Percentiles rank a stretch among this genome's conserved stretches.
These are phyloP conservation scores for Musa balbisiana DNA, from an alignment of 202 grass and related monocot genomes.

Conservation along the genomic window DNA sequence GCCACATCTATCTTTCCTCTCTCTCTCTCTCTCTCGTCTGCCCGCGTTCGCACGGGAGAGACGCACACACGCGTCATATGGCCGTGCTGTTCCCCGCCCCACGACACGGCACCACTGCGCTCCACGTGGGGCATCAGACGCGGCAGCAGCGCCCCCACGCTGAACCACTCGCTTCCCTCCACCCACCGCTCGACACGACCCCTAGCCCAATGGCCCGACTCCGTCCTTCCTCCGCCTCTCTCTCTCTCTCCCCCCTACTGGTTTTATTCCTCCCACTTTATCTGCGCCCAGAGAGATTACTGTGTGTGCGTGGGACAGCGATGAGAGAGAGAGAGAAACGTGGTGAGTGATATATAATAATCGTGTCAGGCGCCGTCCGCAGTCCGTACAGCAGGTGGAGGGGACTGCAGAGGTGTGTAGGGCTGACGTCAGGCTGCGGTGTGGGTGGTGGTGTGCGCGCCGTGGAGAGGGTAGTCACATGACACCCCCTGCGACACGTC, in stretches of 20 bases:
- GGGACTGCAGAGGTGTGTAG: background rate
- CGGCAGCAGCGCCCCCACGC: background rate
- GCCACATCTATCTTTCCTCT: background rate
- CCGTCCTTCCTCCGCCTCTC: background rate
- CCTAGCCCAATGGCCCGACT: background rate
- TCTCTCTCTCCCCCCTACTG: background rate
- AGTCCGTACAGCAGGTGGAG: conserved; percentile 19
- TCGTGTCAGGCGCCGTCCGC: conserved; percentile 18
- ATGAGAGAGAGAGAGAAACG: background rate
- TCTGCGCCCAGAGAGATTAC: background rate
- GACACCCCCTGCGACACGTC: conserved; percentile 27
- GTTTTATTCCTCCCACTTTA: background rate
- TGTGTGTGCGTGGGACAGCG: background rate
- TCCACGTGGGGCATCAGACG: conserved; percentile 19
- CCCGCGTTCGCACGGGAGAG: background rate
- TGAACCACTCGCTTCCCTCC: background rate
- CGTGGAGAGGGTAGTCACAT: conserved; percentile 14
- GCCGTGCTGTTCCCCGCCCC: conserved; percentile 14
- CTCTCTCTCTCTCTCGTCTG: background rate
- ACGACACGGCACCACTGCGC: conserved; percentile 20
- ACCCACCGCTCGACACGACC: conserved; percentile 5
- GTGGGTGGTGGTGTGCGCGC: background rate
- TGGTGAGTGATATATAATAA: background rate
- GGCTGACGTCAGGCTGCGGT: conserved; percentile 21
- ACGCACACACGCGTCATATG: background rate